Evolutionary conservation across 805 yeast species (phyloP), one percentile per base, ranked within the genome.

Genomic region (Peterozyma xylosa): DNA sequence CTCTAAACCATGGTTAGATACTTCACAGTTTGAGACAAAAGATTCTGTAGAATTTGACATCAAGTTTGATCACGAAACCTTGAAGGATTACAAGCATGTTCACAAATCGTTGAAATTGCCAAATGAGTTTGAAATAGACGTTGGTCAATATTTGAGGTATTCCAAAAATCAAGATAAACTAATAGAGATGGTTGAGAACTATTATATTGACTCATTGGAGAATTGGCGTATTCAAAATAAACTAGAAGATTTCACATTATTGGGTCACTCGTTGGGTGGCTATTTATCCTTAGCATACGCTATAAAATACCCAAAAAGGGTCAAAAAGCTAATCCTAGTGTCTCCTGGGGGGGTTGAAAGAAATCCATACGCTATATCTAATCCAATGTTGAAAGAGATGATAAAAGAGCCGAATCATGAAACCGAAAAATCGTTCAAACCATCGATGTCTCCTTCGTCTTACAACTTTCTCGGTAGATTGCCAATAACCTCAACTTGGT

Each of bases 201-300:
- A 78, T 50, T 84, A 82, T 49, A 56, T 74, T 7, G 74, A 71
- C 9, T 74, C 81, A 2, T 58, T 86, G 6, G 91, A 86, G 42
- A 57, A 61, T 6, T 86, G 95, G 93, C 65, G 93, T 52, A 46
- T 45, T 7, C 61, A 53, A 9, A 63, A 73, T 16, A 67, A 68
- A 0, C 57, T 86, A 10, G 71, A 67, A 1, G 70, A 74, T 48
- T 71, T 86, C 35, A 82, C 76, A 53, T 55, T 86, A 11, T 63
- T 86, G 16, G 91, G 88, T 0, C 95, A 86, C 59, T 85, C 95
- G 0, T 78, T 77, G 50, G 95, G 95, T 30, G 93, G 88, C 0
- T 81, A 83, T 52, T 64, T 87, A 63, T 74, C 86, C 0, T 74
- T 76, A 40, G 74, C 80, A 6, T 86, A 82, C 57, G 70, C 85